Base-by-base conservation (phyloP, 2,329 filamentous ascomycete species). In the Pseudopyrenochaeta lycopersici region DNA sequence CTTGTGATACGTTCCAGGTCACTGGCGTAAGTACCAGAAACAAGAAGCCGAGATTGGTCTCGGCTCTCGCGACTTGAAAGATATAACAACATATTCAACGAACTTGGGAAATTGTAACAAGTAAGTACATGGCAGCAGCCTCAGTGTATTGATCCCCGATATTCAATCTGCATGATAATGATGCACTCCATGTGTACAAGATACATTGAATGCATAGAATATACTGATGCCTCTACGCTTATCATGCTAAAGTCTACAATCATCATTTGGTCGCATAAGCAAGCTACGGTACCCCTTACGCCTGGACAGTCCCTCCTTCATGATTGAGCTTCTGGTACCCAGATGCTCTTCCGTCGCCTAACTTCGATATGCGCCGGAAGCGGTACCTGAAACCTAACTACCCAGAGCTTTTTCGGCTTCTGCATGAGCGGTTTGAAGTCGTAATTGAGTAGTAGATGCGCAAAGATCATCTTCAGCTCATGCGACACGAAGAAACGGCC, bases 401-500 rank as follows among this genome's bases (percentile, higher is more conserved):
- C 21, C 60, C 63, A 66, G 2, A 61, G 18, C 33, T 54, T 56
- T 41, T 57, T 50, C 4, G 73, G 72, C 42, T 61, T 60, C 36
- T 70, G 60, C 0, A 31, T 27, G 3, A 72, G 33, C 2, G 46
- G 62, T 52, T 73, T 65, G 29, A 77, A 62, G 17, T 77, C 74
- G 47, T 77, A 78, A 48, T 77, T 68, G 48, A 75, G 67, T 7
- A 77, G 55, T 27, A 77, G 46, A 47, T 77, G 59, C 0, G 71
- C 70, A 23, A 78, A 60, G 15, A 75, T 58, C 57, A 78, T 72
- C 53, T 78, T 75, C 32, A 77, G 56, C 57, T 76, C 72, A 33
- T 75, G 65, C 4, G 68, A 60, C 2, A 71, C 71, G 38, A 77
- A 70, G 60, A 77, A 78, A 1, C 76, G 67, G 3, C 75, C 76